Conservation (phyloP, 768 basidiomycete species). For the Boletus edulis region DNA sequence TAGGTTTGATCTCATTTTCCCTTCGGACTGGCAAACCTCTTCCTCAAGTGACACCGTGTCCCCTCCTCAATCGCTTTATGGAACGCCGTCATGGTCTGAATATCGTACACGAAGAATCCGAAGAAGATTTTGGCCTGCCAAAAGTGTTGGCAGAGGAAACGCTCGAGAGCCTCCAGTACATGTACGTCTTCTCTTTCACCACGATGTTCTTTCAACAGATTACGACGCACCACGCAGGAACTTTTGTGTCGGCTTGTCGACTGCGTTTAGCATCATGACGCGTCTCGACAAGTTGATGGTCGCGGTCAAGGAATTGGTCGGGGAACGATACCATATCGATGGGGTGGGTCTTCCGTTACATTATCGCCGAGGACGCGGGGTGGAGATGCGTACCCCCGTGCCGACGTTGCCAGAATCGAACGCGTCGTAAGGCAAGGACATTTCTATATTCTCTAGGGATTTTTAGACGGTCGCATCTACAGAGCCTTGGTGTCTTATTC, state of each 20-base stretch:
- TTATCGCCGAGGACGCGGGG: slow-evolving; percentile 20
- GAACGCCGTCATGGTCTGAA: slow-evolving; percentile 56
- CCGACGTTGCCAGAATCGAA: too few species aligned
- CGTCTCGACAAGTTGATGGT: slow-evolving; percentile 77
- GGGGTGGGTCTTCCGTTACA: slow-evolving; percentile 46
- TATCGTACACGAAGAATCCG: slow-evolving; percentile 68
- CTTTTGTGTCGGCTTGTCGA: slow-evolving; percentile 74
- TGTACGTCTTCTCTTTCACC: slow-evolving; percentile 45
- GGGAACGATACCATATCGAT: slow-evolving; percentile 82
- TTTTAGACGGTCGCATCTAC: too few species aligned
- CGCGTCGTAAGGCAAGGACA: too few species aligned
- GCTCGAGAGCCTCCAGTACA: slow-evolving; percentile 72
- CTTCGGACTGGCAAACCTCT: slow-evolving; percentile 71
- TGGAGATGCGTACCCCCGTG: slow-evolving; percentile 15
- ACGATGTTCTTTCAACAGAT: neutral
- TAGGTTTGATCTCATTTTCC: slow-evolving; percentile 76
- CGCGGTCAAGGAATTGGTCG: slow-evolving; percentile 81
- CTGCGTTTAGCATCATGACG: slow-evolving; percentile 64
- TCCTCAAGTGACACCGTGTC: slow-evolving; percentile 86
- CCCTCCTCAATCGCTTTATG: slow-evolving; percentile 48
- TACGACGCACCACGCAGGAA: slow-evolving; percentile 40
- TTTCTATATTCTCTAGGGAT: too few species aligned
- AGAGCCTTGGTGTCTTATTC: too few species aligned
- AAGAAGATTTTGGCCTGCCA: slow-evolving; percentile 75
- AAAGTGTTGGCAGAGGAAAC: slow-evolving; percentile 68